Base-by-base conservation (phyloP, 1,139 yeast genomes). In the Candida tetrigidarum region DNA sequence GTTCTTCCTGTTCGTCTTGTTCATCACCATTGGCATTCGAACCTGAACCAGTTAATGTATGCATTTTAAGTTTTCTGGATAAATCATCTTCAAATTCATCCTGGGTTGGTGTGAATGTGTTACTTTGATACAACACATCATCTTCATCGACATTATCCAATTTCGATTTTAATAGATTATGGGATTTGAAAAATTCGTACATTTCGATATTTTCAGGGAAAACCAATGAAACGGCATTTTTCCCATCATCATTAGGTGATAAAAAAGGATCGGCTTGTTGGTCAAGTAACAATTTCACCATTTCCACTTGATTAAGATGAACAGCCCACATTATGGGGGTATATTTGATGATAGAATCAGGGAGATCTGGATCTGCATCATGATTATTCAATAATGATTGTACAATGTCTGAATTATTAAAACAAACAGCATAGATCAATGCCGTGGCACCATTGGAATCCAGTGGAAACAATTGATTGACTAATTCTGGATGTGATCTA, bases 291-390 rank as follows among this genome's bases (percentile, higher is more conserved):
- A 66, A 39, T 47, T 69, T 64, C 11, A 67, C 73, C 39, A 63
- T 58, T 12, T 67, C 69, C 43, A 74, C 53, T 44, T 67, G 69
- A 46, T 68, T 62, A 46, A 68, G 60, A 47, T 74, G 64, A 5
- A 74, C 71, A 0, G 79, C 79, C 79, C 79, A 75, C 80, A 74
- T 74, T 44, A 75, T 58, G 11, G 80, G 79, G 10, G 79, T 68
- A 43, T 62, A 62, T 27, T 62, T 46, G 23, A 65, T 55, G n/a
- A 69, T 46, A 1, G 71, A 59, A 48, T 75, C 80, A 28, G 53
- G 48, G 19, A 58, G 41, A 49, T 74, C 78, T 2, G 75, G 76
- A 49, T 74, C 77, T 1, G 69, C 76, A 6, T 57, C 52, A 44
- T 64, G 66, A 33, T 53, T 54, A 12, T 53, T 42, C 28, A 75